Conservation (phyloP, 1,139 yeast species). For the Williopsis jadinii region DNA sequence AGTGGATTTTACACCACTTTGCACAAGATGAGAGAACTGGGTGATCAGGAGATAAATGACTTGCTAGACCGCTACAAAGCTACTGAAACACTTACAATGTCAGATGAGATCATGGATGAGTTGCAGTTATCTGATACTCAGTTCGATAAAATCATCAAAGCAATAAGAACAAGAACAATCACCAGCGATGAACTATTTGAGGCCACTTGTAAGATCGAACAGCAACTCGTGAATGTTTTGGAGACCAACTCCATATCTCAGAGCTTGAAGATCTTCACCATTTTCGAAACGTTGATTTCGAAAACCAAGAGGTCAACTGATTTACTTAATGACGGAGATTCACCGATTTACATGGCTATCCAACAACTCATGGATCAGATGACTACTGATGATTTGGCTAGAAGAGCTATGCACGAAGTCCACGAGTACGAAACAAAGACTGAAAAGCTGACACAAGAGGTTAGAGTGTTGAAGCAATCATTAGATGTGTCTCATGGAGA, state of each 20-base stretch:
- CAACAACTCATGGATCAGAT: slow-evolving; percentile 64
- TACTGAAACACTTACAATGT: slow-evolving; percentile 9
- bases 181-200: slow-evolving; percentile 47
- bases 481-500: slow-evolving; percentile 46
- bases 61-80: slow-evolving; percentile 50
- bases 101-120: slow-evolving; percentile 16
- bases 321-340: slow-evolving; percentile 34
- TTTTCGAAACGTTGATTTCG: slow-evolving; percentile 66
- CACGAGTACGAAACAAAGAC: slow-evolving; percentile 49
- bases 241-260: slow-evolving; percentile 24
- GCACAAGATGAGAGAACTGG: slow-evolving; percentile 45
- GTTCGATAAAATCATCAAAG: slow-evolving; percentile 9
- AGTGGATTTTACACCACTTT: slow-evolving; percentile 53
- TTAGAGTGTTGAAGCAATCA: slow-evolving; percentile 39
- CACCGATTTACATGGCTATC: slow-evolving; percentile 70
- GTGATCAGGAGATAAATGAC: slow-evolving; percentile 48
- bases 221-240: slow-evolving; percentile 11
- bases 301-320: slow-evolving; percentile 45
- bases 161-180: slow-evolving; percentile 15
- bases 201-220: not conserved
- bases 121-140: slow-evolving; percentile 11
- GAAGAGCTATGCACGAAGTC: slow-evolving; percentile 65
- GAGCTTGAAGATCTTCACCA: slow-evolving; percentile 24
- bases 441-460: slow-evolving; percentile 60
- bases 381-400: slow-evolving; percentile 80